phyloP scores from a whole-genome alignment of 148 eudicot genomes.

The Fallopia convolvulus region DNA sequence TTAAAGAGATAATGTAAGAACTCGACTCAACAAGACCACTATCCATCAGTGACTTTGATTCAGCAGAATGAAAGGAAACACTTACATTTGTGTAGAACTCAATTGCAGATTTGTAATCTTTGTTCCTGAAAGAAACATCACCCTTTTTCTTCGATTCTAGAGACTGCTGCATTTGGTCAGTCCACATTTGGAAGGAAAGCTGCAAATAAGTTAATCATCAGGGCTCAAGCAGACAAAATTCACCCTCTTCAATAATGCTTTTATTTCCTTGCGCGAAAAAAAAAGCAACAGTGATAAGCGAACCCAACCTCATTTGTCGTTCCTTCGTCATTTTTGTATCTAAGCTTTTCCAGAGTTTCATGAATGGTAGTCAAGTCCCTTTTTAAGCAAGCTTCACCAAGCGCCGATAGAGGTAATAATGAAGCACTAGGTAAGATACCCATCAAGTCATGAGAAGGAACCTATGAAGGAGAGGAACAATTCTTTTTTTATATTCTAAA shows the following conservation, averaged over 20 bases:
- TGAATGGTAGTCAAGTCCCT: slow-evolving; percentile 59
- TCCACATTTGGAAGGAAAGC: slow-evolving; percentile 76
- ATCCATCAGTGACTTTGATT: neutral
- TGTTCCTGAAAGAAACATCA: slow-evolving; percentile 41
- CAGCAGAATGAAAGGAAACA: neutral
- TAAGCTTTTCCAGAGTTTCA: slow-evolving; percentile 47
- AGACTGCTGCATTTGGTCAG: slow-evolving; percentile 57
- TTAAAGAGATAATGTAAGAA: neutral
- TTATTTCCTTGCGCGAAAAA: too few species aligned
- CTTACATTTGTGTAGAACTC: slow-evolving; percentile 50
- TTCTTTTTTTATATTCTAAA: neutral
- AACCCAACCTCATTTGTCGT: slow-evolving; percentile 40
- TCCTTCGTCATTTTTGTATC: slow-evolving; percentile 65
- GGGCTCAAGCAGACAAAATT: neutral
- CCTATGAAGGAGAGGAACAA: slow-evolving; percentile 25
- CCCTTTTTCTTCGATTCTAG: slow-evolving; percentile 60
- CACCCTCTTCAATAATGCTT: too few species aligned
- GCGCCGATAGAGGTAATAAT: slow-evolving; percentile 36
- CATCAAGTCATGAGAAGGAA: slow-evolving; percentile 58
- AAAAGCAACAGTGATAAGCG: neutral
- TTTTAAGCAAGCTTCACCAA: slow-evolving; percentile 61
- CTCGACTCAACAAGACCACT: neutral
- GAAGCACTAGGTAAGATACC: slow-evolving; percentile 40
- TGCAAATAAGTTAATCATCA: slow-evolving; percentile 17
- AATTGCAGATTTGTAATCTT: slow-evolving; percentile 42